Percentiles rank a stretch among this genome's conserved stretches.
Conservation (phyloP, 1,284 basidiomycete genomes). For the Leccinum griseonigrum region DNA sequence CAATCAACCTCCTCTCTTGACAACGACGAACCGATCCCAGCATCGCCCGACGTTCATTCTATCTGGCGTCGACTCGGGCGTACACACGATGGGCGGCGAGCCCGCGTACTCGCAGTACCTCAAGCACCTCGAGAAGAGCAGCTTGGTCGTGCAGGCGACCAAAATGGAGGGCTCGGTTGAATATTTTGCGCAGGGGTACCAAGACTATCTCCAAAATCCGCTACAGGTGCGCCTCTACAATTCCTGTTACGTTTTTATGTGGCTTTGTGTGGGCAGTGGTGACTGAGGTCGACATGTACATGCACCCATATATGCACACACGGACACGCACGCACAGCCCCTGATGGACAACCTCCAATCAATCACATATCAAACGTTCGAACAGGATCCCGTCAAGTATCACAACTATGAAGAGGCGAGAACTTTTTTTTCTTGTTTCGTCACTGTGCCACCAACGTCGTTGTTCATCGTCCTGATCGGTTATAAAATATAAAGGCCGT, state of each 20-base stretch:
- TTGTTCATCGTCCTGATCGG: slow-evolving; percentile 5
- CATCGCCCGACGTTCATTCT: slow-evolving; percentile 82
- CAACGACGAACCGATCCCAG: slow-evolving; percentile 39
- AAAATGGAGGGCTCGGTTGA: slow-evolving; percentile 73
- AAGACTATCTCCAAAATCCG: slow-evolving; percentile 94
- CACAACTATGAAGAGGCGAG: slow-evolving; percentile 88
- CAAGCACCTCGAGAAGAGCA: slow-evolving; percentile 77
- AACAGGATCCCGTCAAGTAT: slow-evolving; percentile 98
- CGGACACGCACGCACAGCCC: slow-evolving; percentile 52
- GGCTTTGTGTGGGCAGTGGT: background rate
- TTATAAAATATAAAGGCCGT: slow-evolving; percentile 57
- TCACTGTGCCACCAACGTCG: slow-evolving; percentile 7
- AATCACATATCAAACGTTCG: slow-evolving; percentile 96
- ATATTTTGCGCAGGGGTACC: slow-evolving; percentile 88
- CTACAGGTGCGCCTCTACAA: slow-evolving; percentile 59
- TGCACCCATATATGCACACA: background rate
- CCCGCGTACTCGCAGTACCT: slow-evolving; percentile 91
- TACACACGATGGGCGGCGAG: slow-evolving; percentile 81
- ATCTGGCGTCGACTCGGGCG: slow-evolving; percentile 58
- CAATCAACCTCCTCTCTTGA: slow-evolving; percentile 10
- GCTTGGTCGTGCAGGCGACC: slow-evolving; percentile 56
- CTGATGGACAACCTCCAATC: slow-evolving; percentile 97
- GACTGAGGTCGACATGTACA: background rate
- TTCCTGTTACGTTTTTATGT: background rate
- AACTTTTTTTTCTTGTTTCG: background rate